phyloP scores from a whole-genome alignment of 495 filamentous ascomycete species.

The Aspergillus bertholletiae region DNA sequence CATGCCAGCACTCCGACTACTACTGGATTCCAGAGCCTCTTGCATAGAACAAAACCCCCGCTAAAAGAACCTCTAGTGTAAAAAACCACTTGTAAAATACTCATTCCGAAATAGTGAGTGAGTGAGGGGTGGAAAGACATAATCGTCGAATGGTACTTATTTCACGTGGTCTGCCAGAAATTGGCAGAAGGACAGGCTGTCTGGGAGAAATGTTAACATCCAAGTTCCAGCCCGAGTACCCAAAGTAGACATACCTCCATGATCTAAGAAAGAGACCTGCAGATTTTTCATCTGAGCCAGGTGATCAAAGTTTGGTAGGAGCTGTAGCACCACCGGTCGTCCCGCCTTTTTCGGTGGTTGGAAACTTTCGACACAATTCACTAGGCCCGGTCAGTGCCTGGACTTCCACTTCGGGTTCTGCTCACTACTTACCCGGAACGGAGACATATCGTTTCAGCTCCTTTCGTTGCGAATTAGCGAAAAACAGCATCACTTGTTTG shows the following conservation, averaged over 20 bases:
- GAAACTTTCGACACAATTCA: constrained; percentile 39
- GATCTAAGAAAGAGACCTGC: constrained; percentile 40
- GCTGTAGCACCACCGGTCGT: constrained; percentile 33
- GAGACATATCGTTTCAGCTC: constrained; percentile 43
- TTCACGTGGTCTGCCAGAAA: neutral
- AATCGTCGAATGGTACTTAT: neutral
- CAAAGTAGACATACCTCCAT: constrained; percentile 31
- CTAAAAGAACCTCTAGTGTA: no score
- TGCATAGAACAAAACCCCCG: neutral
- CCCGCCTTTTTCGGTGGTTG: constrained; percentile 41
- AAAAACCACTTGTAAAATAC: no score
- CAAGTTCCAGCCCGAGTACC: neutral
- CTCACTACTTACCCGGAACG: constrained; percentile 33
- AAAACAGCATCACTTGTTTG: constrained; percentile 38
- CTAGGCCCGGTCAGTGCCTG: constrained; percentile 16
- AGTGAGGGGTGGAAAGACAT: neutral
- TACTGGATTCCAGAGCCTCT: neutral
- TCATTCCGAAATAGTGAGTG: neutral
- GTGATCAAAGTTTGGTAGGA: constrained; percentile 44
- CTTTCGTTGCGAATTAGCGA: constrained; percentile 43
- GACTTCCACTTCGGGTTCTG: neutral
- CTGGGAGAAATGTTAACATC: neutral
- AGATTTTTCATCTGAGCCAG: constrained; percentile 40
- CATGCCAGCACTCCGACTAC: no score
- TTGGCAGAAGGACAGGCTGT: neutral